These are phyloP conservation scores for Leptosphaerulina australis DNA, from an alignment of 2,329 filamentous ascomycete genomes.

Conservation along the genomic window DNA sequence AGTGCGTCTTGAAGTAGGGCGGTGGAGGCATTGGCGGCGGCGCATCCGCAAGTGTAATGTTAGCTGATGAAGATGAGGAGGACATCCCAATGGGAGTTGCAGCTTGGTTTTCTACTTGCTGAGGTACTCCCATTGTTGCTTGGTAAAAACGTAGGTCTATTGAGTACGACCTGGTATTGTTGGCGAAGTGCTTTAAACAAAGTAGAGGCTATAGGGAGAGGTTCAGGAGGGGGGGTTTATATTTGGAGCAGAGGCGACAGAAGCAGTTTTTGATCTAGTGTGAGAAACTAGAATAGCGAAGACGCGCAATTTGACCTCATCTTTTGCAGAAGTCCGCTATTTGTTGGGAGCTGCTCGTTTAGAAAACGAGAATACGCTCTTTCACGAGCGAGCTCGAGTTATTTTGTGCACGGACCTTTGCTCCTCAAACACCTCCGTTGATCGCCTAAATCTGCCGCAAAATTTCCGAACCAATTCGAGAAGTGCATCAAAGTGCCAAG, in stretches of 20 bases:
- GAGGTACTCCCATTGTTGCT: not conserved
- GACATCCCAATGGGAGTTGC: not conserved
- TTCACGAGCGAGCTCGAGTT: conserved; percentile 3
- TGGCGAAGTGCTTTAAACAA: not conserved
- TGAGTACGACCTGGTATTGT: not conserved
- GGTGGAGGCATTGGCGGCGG: conserved; percentile 25
- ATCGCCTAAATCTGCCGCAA: no score
- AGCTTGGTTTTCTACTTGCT: not conserved
- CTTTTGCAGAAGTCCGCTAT: not conserved
- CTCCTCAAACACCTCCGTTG: no score
- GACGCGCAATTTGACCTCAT: conserved; percentile 7
- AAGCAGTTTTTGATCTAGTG: not conserved
- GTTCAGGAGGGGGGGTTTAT: not conserved
- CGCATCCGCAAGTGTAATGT: not conserved
- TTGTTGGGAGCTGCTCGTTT: conserved; percentile 6
- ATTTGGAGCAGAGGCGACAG: not conserved
- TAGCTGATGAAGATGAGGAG: not conserved
- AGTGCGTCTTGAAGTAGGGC: conserved; percentile 27
- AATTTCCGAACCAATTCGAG: no score
- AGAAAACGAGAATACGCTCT: conserved; percentile 14
- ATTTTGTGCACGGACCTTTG: not conserved
- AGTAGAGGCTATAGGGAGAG: not conserved
- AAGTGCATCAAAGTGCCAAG: no score
- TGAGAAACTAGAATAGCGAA: not conserved
- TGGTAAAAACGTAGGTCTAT: not conserved